Percentiles rank a stretch among this genome's conserved stretches.
Conservation (phyloP, 2,329 filamentous ascomycete genomes). For the Cladosporium halotolerans region DNA sequence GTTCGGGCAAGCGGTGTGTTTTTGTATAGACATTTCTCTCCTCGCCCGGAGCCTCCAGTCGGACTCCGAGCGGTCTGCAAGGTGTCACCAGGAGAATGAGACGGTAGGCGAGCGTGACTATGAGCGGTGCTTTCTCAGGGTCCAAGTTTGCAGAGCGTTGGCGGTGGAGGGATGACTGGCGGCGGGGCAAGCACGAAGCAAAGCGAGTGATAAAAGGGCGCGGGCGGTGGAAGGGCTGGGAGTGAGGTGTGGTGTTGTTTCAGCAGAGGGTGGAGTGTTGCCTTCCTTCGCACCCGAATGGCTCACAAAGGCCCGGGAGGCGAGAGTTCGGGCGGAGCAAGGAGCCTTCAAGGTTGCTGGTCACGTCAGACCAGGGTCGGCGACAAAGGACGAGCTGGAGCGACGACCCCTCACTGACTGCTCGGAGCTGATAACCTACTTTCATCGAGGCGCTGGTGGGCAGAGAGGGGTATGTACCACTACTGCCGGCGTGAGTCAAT, state of each 20-base stretch:
- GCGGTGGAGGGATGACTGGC: not conserved
- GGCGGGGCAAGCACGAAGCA: not conserved
- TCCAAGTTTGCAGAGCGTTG: not conserved
- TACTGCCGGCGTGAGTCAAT: no score
- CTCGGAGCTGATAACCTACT: no score
- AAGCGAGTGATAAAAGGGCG: not conserved
- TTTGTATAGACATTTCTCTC: conserved; percentile 5
- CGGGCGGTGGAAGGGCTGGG: not conserved
- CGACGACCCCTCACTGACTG: no score
- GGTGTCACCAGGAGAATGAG: conserved; percentile 5
- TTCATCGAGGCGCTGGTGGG: no score
- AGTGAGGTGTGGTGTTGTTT: not conserved
- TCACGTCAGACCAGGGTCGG: no score
- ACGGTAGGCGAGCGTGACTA: not conserved
- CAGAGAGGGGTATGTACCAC: no score
- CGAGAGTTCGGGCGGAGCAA: not conserved
- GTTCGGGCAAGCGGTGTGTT: conserved; percentile 15
- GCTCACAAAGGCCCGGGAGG: not conserved
- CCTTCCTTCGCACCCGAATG: not conserved
- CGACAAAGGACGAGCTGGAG: no score
- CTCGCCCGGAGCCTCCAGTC: conserved; percentile 18
- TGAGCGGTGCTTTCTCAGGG: no score
- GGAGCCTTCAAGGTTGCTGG: not conserved
- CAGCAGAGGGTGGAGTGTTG: not conserved
- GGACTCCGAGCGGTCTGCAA: conserved; percentile 19